phyloP scores from a whole-genome alignment of 2,329 filamentous ascomycete species.

The Diaporthe humulicola region DNA sequence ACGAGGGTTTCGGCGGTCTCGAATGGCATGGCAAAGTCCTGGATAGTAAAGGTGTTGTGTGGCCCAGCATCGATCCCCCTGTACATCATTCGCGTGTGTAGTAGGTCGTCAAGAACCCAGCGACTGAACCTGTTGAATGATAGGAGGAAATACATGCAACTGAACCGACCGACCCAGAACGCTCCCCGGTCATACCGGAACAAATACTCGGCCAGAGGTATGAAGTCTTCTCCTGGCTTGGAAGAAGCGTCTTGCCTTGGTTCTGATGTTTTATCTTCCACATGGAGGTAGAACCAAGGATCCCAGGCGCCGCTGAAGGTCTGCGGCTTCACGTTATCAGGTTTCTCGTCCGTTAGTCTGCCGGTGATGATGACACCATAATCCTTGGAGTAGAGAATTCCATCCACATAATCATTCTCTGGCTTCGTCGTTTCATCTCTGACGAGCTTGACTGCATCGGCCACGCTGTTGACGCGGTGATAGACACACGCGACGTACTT shows the following conservation, averaged over 20 bases:
- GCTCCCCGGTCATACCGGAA: slow-evolving; percentile 82
- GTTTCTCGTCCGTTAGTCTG: slow-evolving; percentile 67
- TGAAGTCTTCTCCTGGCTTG: slow-evolving; percentile 51
- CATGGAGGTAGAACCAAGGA: slow-evolving; percentile 84
- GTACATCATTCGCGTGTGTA: slow-evolving; percentile 82
- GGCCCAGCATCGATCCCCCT: slow-evolving; percentile 76
- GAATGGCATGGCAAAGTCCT: slow-evolving; percentile 74
- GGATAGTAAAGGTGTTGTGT: slow-evolving; percentile 75
- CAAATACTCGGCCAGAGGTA: slow-evolving; percentile 79
- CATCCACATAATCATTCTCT: slow-evolving; percentile 78
- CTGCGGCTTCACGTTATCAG: slow-evolving; percentile 57
- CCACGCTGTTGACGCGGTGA: slow-evolving; percentile 62
- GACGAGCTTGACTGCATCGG: slow-evolving; percentile 62
- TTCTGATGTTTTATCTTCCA: slow-evolving; percentile 57
- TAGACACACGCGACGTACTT: slow-evolving; percentile 75
- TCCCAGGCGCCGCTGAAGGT: slow-evolving; percentile 71
- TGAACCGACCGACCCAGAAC: slow-evolving; percentile 78
- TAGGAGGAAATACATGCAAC: slow-evolving; percentile 76
- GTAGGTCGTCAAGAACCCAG: slow-evolving; percentile 78
- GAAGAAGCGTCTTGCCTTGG: slow-evolving; percentile 53
- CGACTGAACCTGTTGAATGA: slow-evolving; percentile 76
- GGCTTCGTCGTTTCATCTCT: slow-evolving; percentile 58
- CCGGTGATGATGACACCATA: slow-evolving; percentile 78
- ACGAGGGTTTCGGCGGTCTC: slow-evolving; percentile 63
- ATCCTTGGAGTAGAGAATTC: slow-evolving; percentile 74